These are phyloP conservation scores for Thelephora aurantiotincta DNA, from an alignment of 768 basidiomycete genomes.

Conservation along the genomic window DNA sequence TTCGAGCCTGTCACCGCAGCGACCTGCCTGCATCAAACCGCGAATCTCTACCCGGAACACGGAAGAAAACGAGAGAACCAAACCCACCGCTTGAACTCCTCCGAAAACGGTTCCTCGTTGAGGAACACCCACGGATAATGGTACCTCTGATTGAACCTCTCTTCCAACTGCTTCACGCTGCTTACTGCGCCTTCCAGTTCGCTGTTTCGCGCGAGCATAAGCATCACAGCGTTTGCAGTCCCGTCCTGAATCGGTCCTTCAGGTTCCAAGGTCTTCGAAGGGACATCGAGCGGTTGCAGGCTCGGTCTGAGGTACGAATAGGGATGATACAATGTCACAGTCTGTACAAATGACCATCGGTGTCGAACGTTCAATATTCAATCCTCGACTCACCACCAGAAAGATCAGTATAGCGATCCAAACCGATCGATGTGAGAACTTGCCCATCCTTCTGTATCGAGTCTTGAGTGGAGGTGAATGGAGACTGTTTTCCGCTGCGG, in stretches of 20 bases:
- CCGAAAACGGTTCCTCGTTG: slow-evolving; percentile 44
- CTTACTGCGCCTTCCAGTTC: slow-evolving; percentile 30
- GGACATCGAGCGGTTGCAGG: too few species aligned
- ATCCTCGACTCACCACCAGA: too few species aligned
- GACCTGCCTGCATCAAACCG: slow-evolving; percentile 13
- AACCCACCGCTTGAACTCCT: slow-evolving; percentile 33
- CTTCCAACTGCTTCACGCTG: slow-evolving; percentile 41
- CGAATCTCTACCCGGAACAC: neutral
- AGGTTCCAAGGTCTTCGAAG: too few species aligned
- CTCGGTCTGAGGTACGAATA: too few species aligned
- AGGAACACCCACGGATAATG: slow-evolving; percentile 52
- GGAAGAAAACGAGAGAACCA: neutral
- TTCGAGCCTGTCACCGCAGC: slow-evolving; percentile 16
- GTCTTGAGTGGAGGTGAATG: too few species aligned
- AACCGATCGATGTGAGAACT: too few species aligned
- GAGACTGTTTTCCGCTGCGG: too few species aligned
- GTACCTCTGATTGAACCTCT: slow-evolving; percentile 41
- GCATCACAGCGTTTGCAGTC: slow-evolving; percentile 40
- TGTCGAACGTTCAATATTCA: too few species aligned
- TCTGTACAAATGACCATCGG: too few species aligned
- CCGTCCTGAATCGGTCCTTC: neutral
- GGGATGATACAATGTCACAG: too few species aligned
- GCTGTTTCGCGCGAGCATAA: slow-evolving; percentile 37
- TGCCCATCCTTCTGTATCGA: too few species aligned
- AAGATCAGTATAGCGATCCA: too few species aligned